Evolutionary conservation across 192 early-diverging fungal species (phyloP), one percentile per base, ranked within the genome.

Genomic region (Podila minutissima): DNA sequence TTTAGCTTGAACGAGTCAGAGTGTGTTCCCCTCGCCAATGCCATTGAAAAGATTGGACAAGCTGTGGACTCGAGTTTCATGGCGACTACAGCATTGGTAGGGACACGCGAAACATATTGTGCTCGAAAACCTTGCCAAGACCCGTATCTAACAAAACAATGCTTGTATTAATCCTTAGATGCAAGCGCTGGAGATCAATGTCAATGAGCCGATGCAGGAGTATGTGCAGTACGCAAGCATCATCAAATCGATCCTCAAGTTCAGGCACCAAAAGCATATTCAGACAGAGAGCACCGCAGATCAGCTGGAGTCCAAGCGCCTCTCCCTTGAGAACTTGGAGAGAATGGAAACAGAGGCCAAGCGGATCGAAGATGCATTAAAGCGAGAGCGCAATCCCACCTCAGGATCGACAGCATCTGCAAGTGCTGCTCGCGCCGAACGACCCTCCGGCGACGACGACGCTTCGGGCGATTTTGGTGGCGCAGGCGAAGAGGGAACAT

Each of bases 11-110:
- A 92, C 70, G 97, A 99, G 67, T 73, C 64, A 38, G 87, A 84
- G 1, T 58, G 60, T n/a, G 50, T 62, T 1, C 85, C 84, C 3
- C 85, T 99, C n/a, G 90, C 94, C 1, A 91, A 91, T 28, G 93
- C 94, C 0, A 93, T 98, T 70, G 98, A 99, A 75, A 89, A 92
- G 65, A 85, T 96, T n/a, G 98, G 98, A 2, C 93, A 96, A 75
- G 96, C 97, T 0, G 88, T 95, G 3, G 98, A 99, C 75, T 90
- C 91, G 46, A 93, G 93, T 10, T 93, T 92, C 67, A 89, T 92
- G 22, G 89, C 92, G 33, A 94, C 93, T 5, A 88, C 89, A 41
- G 83, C 89, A 41, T 87, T 99, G 85, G 85, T 93, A 72, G 59
- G 75, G 13, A 51, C 26, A 55, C 64, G 19, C 10, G 6, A 10